phyloP scores from a whole-genome alignment of 2,329 filamentous ascomycete genomes.

The Sarocladium strictum region DNA sequence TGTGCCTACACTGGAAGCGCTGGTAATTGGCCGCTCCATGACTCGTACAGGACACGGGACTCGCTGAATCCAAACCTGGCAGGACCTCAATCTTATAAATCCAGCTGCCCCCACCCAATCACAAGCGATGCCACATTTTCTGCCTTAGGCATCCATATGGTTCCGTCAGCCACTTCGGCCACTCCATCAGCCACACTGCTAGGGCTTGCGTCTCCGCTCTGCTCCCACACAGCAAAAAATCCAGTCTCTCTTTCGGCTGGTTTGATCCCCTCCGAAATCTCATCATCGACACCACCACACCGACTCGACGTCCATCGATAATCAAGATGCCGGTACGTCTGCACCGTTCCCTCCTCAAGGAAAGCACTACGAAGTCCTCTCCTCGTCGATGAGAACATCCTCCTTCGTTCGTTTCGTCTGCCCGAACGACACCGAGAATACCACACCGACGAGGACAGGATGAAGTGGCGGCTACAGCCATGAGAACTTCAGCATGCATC shows the following conservation, averaged over 20 bases:
- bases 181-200: slow-evolving; percentile 17
- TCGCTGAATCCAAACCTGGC: too few relatives aligned
- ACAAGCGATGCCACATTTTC: neutral
- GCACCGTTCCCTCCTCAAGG: slow-evolving; percentile 12
- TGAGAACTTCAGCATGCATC: neutral
- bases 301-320: slow-evolving; percentile 32
- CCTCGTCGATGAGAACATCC: neutral
- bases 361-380: neutral
- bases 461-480: neutral
- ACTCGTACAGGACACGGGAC: too few relatives aligned
- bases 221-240: slow-evolving; percentile 26
- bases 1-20: too few relatives aligned
- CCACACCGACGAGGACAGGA: slow-evolving; percentile 2
- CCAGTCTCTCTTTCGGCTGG: slow-evolving; percentile 14
- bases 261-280: slow-evolving; percentile 21
- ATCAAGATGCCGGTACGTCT: slow-evolving; percentile 36
- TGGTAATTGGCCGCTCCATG: too few relatives aligned
- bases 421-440: neutral
- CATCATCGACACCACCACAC: slow-evolving; percentile 24
- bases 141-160: slow-evolving; percentile 6
- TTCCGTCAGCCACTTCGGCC: neutral
- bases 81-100: too few relatives aligned
- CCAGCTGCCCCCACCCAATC: too few relatives aligned
- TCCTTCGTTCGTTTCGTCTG: neutral
- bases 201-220: slow-evolving; percentile 23